Conservation (phyloP, 2,329 filamentous ascomycete genomes). For the Claviceps arundinis region DNA sequence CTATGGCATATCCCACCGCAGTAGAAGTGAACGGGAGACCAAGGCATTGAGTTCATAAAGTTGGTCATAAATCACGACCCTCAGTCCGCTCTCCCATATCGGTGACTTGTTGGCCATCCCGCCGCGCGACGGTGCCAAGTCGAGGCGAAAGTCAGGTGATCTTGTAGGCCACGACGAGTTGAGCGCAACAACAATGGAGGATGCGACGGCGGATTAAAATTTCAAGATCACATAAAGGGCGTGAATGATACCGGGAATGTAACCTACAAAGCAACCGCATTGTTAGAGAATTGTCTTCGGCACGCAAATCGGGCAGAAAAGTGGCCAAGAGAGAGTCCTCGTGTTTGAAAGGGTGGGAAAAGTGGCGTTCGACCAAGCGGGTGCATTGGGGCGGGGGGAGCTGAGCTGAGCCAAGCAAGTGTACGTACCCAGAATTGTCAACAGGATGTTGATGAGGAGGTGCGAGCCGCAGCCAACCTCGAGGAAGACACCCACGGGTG, state of each 20-base stretch:
- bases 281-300: neutral
- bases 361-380: no score
- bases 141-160: neutral
- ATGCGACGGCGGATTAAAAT: neutral
- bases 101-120: neutral
- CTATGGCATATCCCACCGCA: neutral
- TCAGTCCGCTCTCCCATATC: neutral
- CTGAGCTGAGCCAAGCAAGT: no score
- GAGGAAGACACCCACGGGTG: conserved; percentile 85
- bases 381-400: no score
- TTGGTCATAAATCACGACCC: neutral
- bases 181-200: neutral
- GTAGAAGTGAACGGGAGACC: neutral
- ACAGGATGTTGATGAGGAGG: conserved; percentile 81
- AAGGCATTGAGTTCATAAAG: neutral
- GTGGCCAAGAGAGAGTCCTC: no score
- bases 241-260: conserved; percentile 78
- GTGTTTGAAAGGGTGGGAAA: no score
- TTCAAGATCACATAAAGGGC: conserved; percentile 70
- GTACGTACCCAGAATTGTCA: conserved; percentile 54
- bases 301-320: no score
- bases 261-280: conserved; percentile 21
- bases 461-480: conserved; percentile 82
- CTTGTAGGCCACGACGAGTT: neutral
- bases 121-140: neutral